Evolutionary conservation across 2,329 filamentous ascomycete species (phyloP).

Genomic region (Cladosporium austrohemisphaericum): DNA sequence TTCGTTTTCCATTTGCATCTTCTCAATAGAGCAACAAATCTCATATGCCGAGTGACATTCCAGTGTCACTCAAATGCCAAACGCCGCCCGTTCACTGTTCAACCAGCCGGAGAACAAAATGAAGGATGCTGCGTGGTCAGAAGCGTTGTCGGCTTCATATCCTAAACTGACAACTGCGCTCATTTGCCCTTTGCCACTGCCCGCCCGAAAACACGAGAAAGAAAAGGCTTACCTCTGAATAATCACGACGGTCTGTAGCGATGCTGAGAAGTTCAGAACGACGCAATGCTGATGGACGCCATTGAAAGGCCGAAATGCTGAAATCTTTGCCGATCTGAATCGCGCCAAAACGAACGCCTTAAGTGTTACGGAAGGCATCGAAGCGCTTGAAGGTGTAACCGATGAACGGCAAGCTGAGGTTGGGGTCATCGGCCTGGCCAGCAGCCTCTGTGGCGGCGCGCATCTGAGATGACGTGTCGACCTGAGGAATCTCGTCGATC

Average conservation of each 20-base stretch:
- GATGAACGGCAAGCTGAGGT: conserved; percentile 94
- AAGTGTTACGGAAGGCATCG: conserved; percentile 55
- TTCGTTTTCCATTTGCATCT: not conserved
- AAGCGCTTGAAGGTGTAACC: conserved; percentile 99
- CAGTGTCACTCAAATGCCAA: too few species aligned
- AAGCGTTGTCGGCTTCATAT: conserved; percentile 4
- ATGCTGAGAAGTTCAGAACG: not conserved
- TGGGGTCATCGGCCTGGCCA: conserved; percentile 70
- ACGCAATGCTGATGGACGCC: conserved; percentile 10
- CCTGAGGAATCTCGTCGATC: conserved; percentile 96
- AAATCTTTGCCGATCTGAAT: not conserved
- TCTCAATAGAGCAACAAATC: not conserved
- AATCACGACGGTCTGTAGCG: not conserved
- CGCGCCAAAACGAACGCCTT: conserved; percentile 7
- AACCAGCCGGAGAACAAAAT: too few species aligned
- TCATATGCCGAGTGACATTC: too few species aligned
- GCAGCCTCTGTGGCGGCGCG: conserved; percentile 76
- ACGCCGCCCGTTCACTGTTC: too few species aligned
- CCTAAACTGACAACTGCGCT: not conserved
- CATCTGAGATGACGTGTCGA: conserved; percentile 82
- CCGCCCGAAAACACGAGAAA: not conserved
- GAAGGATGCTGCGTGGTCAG: not conserved
- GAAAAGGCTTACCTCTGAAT: not conserved
- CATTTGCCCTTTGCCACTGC: not conserved
- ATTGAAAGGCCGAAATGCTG: not conserved